phyloP scores from a whole-genome alignment of 192 early-diverging fungal species.

The Borealophlyctis nickersoniae region DNA sequence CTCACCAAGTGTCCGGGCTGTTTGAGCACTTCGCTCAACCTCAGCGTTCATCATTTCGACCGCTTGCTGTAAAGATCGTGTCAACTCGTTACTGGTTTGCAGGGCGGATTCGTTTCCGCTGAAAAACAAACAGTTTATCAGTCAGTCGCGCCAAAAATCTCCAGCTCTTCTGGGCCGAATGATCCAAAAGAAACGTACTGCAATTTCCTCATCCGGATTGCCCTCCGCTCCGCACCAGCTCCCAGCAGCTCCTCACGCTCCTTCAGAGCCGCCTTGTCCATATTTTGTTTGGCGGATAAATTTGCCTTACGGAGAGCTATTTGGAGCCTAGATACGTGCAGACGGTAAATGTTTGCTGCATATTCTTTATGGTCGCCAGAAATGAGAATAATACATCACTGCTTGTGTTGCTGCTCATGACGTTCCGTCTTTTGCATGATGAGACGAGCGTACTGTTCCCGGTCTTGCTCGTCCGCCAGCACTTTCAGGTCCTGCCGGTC shows the following conservation, averaged over 20 bases:
- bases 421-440: slow-evolving; percentile 42
- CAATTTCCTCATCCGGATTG: slow-evolving; percentile 25
- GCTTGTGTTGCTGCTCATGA: slow-evolving; percentile 49
- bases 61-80: slow-evolving; percentile 55
- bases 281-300: slow-evolving; percentile 48
- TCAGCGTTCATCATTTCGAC: slow-evolving; percentile 64
- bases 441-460: slow-evolving; percentile 31
- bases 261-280: slow-evolving; percentile 42
- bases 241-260: slow-evolving; percentile 46
- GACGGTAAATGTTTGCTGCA: not conserved
- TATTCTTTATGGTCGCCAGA: not conserved
- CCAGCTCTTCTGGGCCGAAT: not conserved
- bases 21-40: slow-evolving; percentile 49
- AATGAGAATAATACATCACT: slow-evolving; percentile 43
- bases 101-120: slow-evolving; percentile 46
- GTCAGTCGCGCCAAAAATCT: not conserved
- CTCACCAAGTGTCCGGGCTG: slow-evolving; percentile 54
- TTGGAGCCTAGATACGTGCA: slow-evolving; percentile 48
- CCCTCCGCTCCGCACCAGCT: slow-evolving; percentile 20
- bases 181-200: slow-evolving; percentile 7
- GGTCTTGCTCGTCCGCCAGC: slow-evolving; percentile 55
- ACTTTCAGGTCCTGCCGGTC: slow-evolving; percentile 37
- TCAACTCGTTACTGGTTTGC: slow-evolving; percentile 54
- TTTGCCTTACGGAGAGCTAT: slow-evolving; percentile 44
- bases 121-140: not conserved